These are phyloP conservation scores for Oryza glaberrima DNA, from an alignment of 176 grass and related monocot genomes.

Conservation along the genomic window DNA sequence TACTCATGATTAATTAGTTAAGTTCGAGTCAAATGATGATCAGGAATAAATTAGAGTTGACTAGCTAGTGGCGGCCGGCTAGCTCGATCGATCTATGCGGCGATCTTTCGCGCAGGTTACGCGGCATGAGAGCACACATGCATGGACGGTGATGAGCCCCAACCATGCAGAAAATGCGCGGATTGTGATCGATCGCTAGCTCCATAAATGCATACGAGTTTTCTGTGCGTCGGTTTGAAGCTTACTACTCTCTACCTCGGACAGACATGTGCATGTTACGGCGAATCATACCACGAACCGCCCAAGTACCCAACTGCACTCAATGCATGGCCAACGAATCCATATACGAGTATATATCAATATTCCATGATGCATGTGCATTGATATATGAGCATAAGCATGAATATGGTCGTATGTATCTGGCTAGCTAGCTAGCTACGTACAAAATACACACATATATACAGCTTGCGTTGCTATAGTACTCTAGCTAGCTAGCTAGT, in stretches of 20 bases:
- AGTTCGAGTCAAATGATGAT: background rate
- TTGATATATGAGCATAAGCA: background rate
- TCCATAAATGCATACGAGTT: background rate
- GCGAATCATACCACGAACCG: conserved; percentile 11
- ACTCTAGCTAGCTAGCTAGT: background rate
- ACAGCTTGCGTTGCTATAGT: background rate
- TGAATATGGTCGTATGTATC: background rate
- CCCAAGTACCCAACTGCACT: background rate
- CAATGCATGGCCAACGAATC: conserved; percentile 1
- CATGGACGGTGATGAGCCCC: conserved; percentile 35
- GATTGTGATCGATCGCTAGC: background rate
- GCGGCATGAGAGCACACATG: conserved; percentile 39
- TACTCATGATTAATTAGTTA: background rate
- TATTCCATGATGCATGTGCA: conserved; percentile 1
- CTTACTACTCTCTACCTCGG: background rate
- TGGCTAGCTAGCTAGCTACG: background rate
- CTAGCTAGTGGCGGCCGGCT: background rate
- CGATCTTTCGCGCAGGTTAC: background rate
- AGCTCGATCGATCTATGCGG: background rate
- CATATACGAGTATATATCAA: no score
- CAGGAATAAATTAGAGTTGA: background rate
- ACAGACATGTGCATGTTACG: conserved; percentile 28
- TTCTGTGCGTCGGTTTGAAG: background rate
- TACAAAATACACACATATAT: background rate
- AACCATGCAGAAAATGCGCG: background rate